Percentiles rank a stretch among this genome's conserved stretches.
These are phyloP conservation scores for Soucietia sequanensis DNA, from an alignment of 805 yeast genomes.

Conservation along the genomic window DNA sequence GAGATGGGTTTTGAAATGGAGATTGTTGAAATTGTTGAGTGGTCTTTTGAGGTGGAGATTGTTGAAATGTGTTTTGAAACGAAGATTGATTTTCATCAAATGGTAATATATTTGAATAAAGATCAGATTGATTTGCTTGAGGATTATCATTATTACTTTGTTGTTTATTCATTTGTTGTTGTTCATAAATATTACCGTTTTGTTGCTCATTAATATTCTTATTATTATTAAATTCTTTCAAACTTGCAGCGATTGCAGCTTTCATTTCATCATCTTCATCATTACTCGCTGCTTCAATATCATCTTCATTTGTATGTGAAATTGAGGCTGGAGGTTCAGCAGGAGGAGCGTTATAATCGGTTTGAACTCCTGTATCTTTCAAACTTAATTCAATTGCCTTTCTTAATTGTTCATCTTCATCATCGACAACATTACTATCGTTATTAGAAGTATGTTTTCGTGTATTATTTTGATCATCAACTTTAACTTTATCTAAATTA, in stretches of 20 bases:
- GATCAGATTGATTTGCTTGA: slow-evolving; percentile 14
- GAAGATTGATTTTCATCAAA: slow-evolving; percentile 9
- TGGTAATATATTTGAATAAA: slow-evolving; percentile 29
- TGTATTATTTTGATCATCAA: slow-evolving; percentile 2
- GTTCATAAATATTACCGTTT: slow-evolving; percentile 6
- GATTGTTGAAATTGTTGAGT: slow-evolving; percentile 6
- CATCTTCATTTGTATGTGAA: slow-evolving; percentile 24
- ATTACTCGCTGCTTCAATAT: slow-evolving; percentile 35
- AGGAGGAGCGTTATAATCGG: slow-evolving; percentile 6
- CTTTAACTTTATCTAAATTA: slow-evolving; percentile 6
- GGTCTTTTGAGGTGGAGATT: slow-evolving; percentile 5
- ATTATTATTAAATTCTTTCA: slow-evolving; percentile 59
- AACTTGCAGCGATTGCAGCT: slow-evolving; percentile 92
- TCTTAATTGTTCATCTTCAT: slow-evolving; percentile 74
- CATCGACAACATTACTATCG: slow-evolving; percentile 28
- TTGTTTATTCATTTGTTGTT: slow-evolving; percentile 6
- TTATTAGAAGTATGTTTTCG: neutral
- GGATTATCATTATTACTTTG: slow-evolving; percentile 6
- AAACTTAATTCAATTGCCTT: slow-evolving; percentile 79
- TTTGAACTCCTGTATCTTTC: slow-evolving; percentile 43
- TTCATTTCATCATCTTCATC: slow-evolving; percentile 79
- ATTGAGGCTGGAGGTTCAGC: slow-evolving; percentile 9
- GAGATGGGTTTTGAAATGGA: neutral
- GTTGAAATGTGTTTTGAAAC: neutral
- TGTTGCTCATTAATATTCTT: slow-evolving; percentile 6